phyloP scores from a whole-genome alignment of 805 yeast species.

The Starmerella kuoi region DNA sequence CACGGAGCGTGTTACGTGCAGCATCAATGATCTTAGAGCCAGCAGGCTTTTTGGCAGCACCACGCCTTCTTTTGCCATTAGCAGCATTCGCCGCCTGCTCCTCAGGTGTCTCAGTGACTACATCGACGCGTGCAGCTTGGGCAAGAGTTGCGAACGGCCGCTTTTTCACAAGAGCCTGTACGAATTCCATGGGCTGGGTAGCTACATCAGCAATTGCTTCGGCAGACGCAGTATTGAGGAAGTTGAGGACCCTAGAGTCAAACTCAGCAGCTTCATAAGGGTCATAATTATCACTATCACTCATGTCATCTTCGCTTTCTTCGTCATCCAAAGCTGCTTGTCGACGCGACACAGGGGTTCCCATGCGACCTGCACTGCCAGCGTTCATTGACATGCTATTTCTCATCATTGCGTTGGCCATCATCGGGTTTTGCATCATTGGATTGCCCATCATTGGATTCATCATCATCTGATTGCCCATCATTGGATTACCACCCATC shows the following conservation, averaged over 20 bases:
- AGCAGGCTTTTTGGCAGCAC: conserved; percentile 40
- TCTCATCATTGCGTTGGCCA: not conserved
- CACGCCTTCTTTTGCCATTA: conserved; percentile 28
- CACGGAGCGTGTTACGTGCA: conserved; percentile 57
- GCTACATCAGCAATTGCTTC: conserved; percentile 74
- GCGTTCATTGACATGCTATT: not conserved
- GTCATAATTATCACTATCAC: conserved; percentile 27
- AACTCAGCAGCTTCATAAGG: conserved; percentile 31
- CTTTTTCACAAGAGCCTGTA: conserved; percentile 46
- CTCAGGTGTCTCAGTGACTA: conserved; percentile 27
- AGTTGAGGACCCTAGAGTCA: conserved; percentile 57
- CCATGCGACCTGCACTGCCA: not conserved
- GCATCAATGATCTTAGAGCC: conserved; percentile 68
- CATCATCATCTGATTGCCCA: conserved; percentile 2
- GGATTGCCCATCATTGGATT: not conserved
- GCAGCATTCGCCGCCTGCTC: conserved; percentile 22
- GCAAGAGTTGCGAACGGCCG: conserved; percentile 60
- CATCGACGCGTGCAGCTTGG: conserved; percentile 46
- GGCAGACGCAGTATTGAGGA: conserved; percentile 63
- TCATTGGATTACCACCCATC: too few species aligned
- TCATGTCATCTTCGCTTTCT: conserved; percentile 33
- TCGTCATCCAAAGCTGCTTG: conserved; percentile 28
- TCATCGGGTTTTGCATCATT: conserved; percentile 2
- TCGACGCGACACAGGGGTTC: too few species aligned
- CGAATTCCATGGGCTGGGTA: conserved; percentile 53